Evolutionary conservation across 2,329 filamentous ascomycete genomes (phyloP).

Genomic region (Xenosphaeropsis pyriputrescens): DNA sequence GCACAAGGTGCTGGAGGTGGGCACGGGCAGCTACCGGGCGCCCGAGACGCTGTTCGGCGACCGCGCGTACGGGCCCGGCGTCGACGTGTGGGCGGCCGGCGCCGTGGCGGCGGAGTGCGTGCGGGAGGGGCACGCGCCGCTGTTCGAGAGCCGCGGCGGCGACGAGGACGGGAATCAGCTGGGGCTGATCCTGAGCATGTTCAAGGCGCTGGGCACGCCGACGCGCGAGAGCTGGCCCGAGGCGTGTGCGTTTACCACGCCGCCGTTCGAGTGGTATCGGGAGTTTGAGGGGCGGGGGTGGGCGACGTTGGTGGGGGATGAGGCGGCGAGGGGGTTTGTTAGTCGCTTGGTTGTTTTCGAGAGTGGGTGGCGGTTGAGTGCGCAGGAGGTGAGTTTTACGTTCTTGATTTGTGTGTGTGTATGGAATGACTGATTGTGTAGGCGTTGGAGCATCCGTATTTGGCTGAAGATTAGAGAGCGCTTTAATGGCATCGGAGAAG

Average conservation of each 20-base stretch:
- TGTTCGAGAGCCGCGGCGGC: conserved; percentile 66
- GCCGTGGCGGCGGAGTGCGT: conserved; percentile 69
- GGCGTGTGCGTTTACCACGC: conserved; percentile 47
- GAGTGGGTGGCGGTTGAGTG: conserved; percentile 48
- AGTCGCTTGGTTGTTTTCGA: conserved; percentile 58
- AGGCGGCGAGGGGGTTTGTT: conserved; percentile 30
- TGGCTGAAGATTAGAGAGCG: neutral
- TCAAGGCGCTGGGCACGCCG: conserved; percentile 81
- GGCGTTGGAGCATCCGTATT: neutral
- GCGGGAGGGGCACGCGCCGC: conserved; percentile 34
- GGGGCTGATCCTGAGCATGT: conserved; percentile 80
- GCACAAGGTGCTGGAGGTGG: conserved; percentile 79
- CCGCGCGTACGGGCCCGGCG: conserved; percentile 49
- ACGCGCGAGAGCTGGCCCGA: conserved; percentile 73
- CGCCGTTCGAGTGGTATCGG: conserved; percentile 84
- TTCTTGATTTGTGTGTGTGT: neutral
- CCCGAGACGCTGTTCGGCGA: conserved; percentile 86
- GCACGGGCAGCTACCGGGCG: conserved; percentile 79
- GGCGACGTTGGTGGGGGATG: conserved; percentile 51
- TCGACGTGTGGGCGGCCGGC: conserved; percentile 87
- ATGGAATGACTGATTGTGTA: neutral
- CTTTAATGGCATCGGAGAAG: too few relatives aligned
- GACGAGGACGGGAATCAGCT: conserved; percentile 82
- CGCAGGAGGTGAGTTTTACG: conserved; percentile 31
- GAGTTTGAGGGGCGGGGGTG: conserved; percentile 55